These are phyloP conservation scores for Paralagenidium karlingii DNA, from an alignment of 352 stramenopile genomes.

Conservation along the genomic window DNA sequence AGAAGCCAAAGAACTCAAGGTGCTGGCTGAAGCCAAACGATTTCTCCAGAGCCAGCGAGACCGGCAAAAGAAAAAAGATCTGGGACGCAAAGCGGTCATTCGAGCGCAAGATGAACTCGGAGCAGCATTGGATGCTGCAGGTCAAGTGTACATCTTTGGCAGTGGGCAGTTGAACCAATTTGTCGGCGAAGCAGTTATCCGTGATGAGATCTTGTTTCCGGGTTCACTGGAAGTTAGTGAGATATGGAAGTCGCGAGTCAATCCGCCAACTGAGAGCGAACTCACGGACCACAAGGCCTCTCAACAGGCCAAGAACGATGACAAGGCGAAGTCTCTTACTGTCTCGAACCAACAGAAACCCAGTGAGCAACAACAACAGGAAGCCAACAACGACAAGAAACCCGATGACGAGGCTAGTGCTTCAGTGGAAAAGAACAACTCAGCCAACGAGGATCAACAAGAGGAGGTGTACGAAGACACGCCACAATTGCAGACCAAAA, in stretches of 20 bases:
- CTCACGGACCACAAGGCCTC: constrained; percentile 2
- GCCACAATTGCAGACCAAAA: too few species aligned
- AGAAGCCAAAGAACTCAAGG: constrained; percentile 67
- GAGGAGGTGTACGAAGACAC: too few species aligned
- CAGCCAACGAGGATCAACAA: too few species aligned
- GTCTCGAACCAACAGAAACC: background rate
- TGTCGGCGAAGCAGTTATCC: constrained; percentile 21
- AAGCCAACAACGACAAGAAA: constrained; percentile 3
- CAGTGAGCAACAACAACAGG: background rate
- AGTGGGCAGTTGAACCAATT: constrained; percentile 81
- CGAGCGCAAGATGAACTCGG: constrained; percentile 75
- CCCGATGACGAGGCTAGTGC: too few species aligned
- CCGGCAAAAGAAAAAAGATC: constrained; percentile 28
- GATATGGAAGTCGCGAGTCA: constrained; percentile 43
- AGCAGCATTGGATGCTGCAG: constrained; percentile 80
- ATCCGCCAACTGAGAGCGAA: constrained; percentile 3
- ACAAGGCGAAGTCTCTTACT: background rate
- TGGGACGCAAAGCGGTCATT: constrained; percentile 37
- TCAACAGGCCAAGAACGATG: background rate
- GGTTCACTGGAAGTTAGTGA: constrained; percentile 47
- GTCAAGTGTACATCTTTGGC: constrained; percentile 89
- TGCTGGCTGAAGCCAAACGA: constrained; percentile 60
- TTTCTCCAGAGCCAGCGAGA: constrained; percentile 69
- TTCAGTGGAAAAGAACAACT: too few species aligned
- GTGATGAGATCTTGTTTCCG: constrained; percentile 43